phyloP scores from a whole-genome alignment of 225 moss, liverwort and hornwort genomes.

The Takakia lepidozioides region DNA sequence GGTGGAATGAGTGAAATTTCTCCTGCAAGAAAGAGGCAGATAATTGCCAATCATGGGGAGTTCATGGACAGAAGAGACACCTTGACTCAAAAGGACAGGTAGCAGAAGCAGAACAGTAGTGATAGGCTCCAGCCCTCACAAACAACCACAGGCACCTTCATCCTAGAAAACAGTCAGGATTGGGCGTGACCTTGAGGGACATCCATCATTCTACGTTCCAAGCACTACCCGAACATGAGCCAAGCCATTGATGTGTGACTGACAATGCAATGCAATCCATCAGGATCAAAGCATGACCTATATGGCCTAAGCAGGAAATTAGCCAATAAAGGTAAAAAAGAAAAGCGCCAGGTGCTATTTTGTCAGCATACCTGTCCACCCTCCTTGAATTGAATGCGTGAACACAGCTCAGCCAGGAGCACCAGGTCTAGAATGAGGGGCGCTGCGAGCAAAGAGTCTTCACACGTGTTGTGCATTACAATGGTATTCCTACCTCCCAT shows the following conservation, averaged over 20 bases:
- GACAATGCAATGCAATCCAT: no score
- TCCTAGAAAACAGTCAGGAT: no score
- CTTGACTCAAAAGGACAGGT: background rate
- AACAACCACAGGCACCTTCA: background rate
- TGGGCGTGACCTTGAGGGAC: no score
- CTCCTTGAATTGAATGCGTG: slow-evolving; percentile 83
- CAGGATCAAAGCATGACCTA: no score
- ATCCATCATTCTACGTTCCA: no score
- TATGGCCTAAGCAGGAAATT: no score
- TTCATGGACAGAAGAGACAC: background rate
- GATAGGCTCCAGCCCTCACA: no score
- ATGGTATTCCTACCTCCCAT: slow-evolving; percentile 99
- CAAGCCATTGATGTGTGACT: no score
- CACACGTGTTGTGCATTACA: slow-evolving; percentile 93
- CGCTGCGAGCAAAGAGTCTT: slow-evolving; percentile 83
- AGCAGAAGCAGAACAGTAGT: background rate
- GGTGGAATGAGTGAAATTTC: slow-evolving; percentile 82
- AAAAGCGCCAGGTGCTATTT: no score
- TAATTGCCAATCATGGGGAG: no score
- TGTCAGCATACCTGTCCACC: slow-evolving; percentile 65
- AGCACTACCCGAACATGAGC: no score
- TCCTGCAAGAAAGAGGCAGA: slow-evolving; percentile 31
- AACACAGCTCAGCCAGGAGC: slow-evolving; percentile 72
- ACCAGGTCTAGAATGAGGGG: slow-evolving; percentile 92
- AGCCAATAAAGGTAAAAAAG: no score